Conservation (phyloP, 208 protist genomes). For the Blastocrithidia nonstop region DNA sequence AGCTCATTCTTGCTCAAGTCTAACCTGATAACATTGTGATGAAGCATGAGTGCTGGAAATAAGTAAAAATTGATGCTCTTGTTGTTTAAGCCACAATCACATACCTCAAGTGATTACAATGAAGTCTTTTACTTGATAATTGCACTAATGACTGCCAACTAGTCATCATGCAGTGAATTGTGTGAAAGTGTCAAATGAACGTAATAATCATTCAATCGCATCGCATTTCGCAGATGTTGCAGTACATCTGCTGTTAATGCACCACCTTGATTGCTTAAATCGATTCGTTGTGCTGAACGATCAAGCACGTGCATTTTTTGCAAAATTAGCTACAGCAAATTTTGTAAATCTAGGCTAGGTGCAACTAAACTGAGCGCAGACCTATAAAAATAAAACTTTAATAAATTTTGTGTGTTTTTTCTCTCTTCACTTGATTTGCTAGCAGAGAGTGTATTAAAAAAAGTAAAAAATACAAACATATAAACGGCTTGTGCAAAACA, state of each 20-base stretch:
- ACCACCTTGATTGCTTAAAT: conserved; percentile 47
- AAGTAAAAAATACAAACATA: too few species aligned
- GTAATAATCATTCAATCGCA: conserved; percentile 38
- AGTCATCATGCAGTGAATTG: conserved; percentile 39
- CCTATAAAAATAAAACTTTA: too few species aligned
- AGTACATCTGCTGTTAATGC: conserved; percentile 32
- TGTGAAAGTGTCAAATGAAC: conserved; percentile 32
- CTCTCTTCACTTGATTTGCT: too few species aligned
- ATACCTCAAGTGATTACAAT: conserved; percentile 28
- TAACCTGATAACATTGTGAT: conserved; percentile 10
- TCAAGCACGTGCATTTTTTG: conserved; percentile 10
- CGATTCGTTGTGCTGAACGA: conserved; percentile 12
- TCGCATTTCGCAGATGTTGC: conserved; percentile 18
- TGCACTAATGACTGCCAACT: conserved; percentile 30
- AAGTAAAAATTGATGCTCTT: conserved; percentile 42
- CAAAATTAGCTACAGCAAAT: too few species aligned
- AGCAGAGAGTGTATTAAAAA: too few species aligned
- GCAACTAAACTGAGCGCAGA: too few species aligned
- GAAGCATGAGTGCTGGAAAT: conserved; percentile 18
- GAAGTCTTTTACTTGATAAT: conserved; percentile 34
- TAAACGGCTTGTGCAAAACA: too few species aligned
- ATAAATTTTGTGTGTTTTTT: too few species aligned
- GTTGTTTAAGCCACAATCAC: conserved; percentile 40
- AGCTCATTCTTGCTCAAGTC: conserved; percentile 51
- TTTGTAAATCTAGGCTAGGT: too few species aligned